Percentiles rank a stretch among this genome's conserved stretches.
Evolutionary conservation across 2,329 filamentous ascomycete species (phyloP).

Genomic region (Paraconiothyrium brasiliense): DNA sequence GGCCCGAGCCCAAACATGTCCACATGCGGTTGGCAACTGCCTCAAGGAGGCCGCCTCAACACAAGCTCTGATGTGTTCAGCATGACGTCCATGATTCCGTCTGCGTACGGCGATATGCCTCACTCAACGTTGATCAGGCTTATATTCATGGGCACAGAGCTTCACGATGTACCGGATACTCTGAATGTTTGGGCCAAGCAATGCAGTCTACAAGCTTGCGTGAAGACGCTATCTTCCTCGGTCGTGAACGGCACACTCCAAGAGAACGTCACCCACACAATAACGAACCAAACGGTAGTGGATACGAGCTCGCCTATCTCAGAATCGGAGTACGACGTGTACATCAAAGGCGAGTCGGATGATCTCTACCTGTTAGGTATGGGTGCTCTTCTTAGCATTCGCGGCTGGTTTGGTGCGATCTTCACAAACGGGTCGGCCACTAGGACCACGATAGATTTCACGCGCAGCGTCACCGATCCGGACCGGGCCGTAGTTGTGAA

Average conservation of each 20-base stretch:
- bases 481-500: conserved; percentile 26
- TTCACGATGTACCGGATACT: conserved; percentile 17
- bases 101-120: conserved; percentile 27
- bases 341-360: conserved; percentile 16
- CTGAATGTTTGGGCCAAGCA: conserved; percentile 25
- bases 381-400: conserved; percentile 21
- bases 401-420: conserved; percentile 25
- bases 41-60: conserved; percentile 23
- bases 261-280: conserved; percentile 23
- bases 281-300: conserved; percentile 22
- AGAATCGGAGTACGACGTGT: conserved; percentile 22
- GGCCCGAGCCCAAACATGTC: conserved; percentile 19
- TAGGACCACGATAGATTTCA: conserved; percentile 25
- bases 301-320: conserved; percentile 22
- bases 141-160: conserved; percentile 27
- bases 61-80: conserved; percentile 29
- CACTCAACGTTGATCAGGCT: conserved; percentile 25
- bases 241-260: conserved; percentile 26
- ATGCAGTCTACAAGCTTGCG: conserved; percentile 24
- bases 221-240: conserved; percentile 21
- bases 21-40: conserved; percentile 25
- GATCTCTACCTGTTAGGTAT: conserved; percentile 23
- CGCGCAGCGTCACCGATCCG: conserved; percentile 25
- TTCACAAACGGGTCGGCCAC: conserved; percentile 28
- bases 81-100: conserved; percentile 29